These are phyloP conservation scores for Solioccasus polychromus DNA, from an alignment of 768 basidiomycete genomes.

Conservation along the genomic window DNA sequence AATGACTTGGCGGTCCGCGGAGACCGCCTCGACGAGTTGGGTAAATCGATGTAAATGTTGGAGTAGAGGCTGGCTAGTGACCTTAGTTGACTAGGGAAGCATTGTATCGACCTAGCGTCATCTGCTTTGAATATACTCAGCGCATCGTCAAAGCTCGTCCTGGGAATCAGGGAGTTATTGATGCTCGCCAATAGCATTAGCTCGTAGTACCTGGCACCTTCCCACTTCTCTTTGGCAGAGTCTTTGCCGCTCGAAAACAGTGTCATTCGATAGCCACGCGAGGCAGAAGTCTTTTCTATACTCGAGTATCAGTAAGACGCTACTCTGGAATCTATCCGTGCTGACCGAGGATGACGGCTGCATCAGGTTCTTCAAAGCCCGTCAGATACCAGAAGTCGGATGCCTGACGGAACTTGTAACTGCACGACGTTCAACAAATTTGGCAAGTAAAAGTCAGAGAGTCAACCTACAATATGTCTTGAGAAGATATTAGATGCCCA, in stretches of 20 bases:
- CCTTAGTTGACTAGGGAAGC: slow-evolving; percentile 58
- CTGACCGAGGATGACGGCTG: slow-evolving; percentile 80
- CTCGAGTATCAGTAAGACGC: slow-evolving; percentile 1
- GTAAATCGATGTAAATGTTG: slow-evolving; percentile 53
- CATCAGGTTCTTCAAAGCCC: slow-evolving; percentile 91
- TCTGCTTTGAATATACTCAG: slow-evolving; percentile 75
- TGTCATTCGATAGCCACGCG: slow-evolving; percentile 82
- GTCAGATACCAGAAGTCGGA: slow-evolving; percentile 96
- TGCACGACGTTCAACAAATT: slow-evolving; percentile 32
- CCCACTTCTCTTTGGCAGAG: slow-evolving; percentile 82
- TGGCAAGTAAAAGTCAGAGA: slow-evolving; percentile 1
- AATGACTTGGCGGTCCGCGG: slow-evolving; percentile 49
- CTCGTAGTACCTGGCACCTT: slow-evolving; percentile 65
- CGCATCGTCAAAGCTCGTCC: slow-evolving; percentile 66
- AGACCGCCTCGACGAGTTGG: slow-evolving; percentile 38
- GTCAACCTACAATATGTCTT: slow-evolving; percentile 73
- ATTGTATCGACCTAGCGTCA: slow-evolving; percentile 55
- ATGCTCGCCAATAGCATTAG: neutral
- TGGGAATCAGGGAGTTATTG: slow-evolving; percentile 20
- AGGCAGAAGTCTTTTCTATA: slow-evolving; percentile 65
- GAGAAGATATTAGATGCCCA: slow-evolving; percentile 13
- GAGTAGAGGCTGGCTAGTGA: slow-evolving; percentile 47
- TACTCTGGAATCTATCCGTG: slow-evolving; percentile 9
- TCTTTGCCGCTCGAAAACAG: slow-evolving; percentile 80
- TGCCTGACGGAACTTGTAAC: slow-evolving; percentile 92